Evolutionary conservation across 108 stramenopile genomes (phyloP).

Genomic region (Aureococcus anophagefferens): DNA sequence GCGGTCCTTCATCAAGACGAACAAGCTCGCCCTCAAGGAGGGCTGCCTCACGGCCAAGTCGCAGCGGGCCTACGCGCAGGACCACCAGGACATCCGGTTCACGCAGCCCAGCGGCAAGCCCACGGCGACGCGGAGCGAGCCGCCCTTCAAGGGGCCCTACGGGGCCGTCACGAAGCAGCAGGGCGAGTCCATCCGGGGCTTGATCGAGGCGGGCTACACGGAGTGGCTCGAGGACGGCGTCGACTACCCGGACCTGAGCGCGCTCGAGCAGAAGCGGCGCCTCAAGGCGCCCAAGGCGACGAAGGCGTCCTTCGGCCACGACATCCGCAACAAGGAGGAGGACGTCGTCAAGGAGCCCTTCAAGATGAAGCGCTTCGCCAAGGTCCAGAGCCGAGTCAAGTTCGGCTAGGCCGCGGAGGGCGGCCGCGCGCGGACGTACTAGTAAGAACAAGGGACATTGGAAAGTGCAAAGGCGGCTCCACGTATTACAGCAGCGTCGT

Average conservation of each 20-base stretch:
- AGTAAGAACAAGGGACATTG: too few species aligned
- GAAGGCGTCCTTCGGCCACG: not conserved
- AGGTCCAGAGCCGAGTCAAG: not conserved
- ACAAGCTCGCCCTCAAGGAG: not conserved
- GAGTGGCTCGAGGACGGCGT: not conserved
- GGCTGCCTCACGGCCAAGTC: not conserved
- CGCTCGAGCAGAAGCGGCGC: not conserved
- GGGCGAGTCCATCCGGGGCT: not conserved
- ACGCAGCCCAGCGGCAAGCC: not conserved
- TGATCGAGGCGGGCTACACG: not conserved
- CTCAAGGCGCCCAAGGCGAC: not conserved
- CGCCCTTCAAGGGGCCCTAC: not conserved
- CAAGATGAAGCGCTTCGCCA: not conserved
- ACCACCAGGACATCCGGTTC: not conserved
- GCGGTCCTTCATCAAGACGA: not conserved
- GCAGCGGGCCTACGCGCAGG: not conserved
- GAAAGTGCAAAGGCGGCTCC: too few species aligned
- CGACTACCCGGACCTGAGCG: not conserved
- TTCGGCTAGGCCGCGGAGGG: too few species aligned
- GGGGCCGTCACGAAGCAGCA: not conserved
- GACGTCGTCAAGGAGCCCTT: not conserved
- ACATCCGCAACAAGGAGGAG: not conserved
- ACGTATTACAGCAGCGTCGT: too few species aligned
- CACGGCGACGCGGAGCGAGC: not conserved
- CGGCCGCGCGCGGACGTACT: too few species aligned